These are phyloP conservation scores for Elsinoe australis DNA, from an alignment of 2,329 filamentous ascomycete species.

Conservation along the genomic window DNA sequence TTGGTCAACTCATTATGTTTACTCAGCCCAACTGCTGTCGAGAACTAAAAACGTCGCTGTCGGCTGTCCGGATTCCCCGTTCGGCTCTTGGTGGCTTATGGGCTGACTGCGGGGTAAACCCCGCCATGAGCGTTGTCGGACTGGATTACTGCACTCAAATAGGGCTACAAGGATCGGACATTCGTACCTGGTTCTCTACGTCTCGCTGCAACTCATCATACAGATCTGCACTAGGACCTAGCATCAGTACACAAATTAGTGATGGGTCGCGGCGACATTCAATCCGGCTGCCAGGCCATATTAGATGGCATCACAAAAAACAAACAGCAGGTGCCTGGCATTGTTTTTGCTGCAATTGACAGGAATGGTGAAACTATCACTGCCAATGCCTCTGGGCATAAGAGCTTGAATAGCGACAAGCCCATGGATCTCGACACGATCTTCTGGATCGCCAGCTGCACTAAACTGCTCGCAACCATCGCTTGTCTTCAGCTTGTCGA, in stretches of 20 bases:
- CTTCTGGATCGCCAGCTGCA: slow-evolving; percentile 52
- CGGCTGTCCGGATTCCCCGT: background rate
- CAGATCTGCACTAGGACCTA: too few species aligned
- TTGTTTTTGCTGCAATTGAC: slow-evolving; percentile 41
- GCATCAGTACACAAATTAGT: too few species aligned
- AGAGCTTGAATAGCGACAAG: slow-evolving; percentile 35
- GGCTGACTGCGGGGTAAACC: slow-evolving; percentile 15
- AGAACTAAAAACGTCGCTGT: background rate
- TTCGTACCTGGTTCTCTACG: background rate
- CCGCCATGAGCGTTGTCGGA: background rate
- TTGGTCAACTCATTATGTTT: background rate
- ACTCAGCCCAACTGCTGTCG: background rate
- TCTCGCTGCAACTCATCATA: background rate
- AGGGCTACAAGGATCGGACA: too few species aligned
- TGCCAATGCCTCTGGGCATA: slow-evolving; percentile 37
- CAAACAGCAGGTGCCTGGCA: slow-evolving; percentile 24
- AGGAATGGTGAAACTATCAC: slow-evolving; percentile 37
- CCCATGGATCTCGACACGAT: slow-evolving; percentile 53
- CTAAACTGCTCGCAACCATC: slow-evolving; percentile 38
- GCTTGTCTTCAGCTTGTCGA: slow-evolving; percentile 45
- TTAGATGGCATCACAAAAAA: slow-evolving; percentile 10
- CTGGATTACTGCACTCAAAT: background rate
- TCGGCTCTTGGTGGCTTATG: background rate
- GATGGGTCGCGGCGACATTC: slow-evolving; percentile 8
- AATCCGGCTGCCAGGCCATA: background rate